These are phyloP conservation scores for Suhomyces bribrorum DNA, from an alignment of 1,139 yeast genomes.

Conservation along the genomic window DNA sequence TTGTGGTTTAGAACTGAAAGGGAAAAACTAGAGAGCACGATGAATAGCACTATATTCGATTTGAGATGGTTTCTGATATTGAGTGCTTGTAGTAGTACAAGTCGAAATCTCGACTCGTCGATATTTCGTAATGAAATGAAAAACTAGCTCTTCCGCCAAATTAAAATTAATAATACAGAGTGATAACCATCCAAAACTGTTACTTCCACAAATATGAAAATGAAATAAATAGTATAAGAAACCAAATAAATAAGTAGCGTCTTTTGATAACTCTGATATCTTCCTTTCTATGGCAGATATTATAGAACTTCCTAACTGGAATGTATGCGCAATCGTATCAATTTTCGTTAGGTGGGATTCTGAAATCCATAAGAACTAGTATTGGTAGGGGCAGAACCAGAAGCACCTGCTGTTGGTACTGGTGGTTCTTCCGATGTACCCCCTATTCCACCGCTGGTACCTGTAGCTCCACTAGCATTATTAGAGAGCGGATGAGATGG, in stretches of 20 bases:
- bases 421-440: slow-evolving; percentile 5
- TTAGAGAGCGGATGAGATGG: slow-evolving; percentile 9
- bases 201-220: not conserved
- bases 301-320: not conserved
- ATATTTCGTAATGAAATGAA: not conserved
- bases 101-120: not conserved
- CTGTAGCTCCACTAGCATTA: slow-evolving; percentile 5
- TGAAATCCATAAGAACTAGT: slow-evolving; percentile 7
- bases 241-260: not conserved
- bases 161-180: not conserved
- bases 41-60: too few relatives aligned
- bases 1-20: too few relatives aligned
- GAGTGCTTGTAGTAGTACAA: not conserved
- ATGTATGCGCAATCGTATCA: not conserved
- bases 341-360: slow-evolving; percentile 1
- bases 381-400: slow-evolving; percentile 5
- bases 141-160: not conserved
- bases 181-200: not conserved
- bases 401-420: slow-evolving; percentile 1
- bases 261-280: not conserved
- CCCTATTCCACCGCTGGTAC: slow-evolving; percentile 4
- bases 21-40: too few relatives aligned
- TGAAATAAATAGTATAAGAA: not conserved
- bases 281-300: not conserved
- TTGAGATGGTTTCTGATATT: too few relatives aligned